Evolutionary conservation across 345 rosid genomes (phyloP).

Genomic region (Euphorbia peplus): DNA sequence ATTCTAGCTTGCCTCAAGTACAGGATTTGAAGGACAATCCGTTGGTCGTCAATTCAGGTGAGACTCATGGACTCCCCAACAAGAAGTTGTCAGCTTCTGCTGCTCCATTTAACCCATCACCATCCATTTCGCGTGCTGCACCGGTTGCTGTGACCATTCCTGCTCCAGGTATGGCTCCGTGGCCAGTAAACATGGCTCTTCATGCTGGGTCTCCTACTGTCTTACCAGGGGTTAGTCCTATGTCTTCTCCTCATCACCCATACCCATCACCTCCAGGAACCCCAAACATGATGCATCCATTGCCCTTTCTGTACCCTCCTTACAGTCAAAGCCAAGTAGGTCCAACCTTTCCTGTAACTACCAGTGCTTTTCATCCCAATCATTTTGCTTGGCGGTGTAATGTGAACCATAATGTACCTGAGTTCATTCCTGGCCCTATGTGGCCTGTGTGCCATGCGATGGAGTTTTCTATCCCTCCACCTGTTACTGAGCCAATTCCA

Average conservation of each 20-base stretch:
- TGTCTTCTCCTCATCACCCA: conserved; percentile 55
- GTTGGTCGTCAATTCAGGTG: conserved; percentile 38
- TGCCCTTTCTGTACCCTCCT: conserved; percentile 81
- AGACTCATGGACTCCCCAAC: conserved; percentile 46
- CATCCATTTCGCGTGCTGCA: conserved; percentile 55
- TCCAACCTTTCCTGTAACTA: conserved; percentile 72
- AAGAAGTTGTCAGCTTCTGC: conserved; percentile 96
- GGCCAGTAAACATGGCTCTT: conserved; percentile 84
- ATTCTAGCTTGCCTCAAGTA: conserved; percentile 22
- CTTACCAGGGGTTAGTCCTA: conserved; percentile 42
- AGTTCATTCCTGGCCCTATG: conserved; percentile 62
- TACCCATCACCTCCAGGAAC: conserved; percentile 87
- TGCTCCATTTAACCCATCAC: conserved; percentile 85
- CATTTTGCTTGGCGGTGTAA: conserved; percentile 88
- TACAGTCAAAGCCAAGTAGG: conserved; percentile 60
- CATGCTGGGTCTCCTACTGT: conserved; percentile 65
- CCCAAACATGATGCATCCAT: conserved; percentile 80
- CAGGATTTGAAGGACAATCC: conserved; percentile 68
- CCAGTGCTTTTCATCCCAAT: conserved; percentile 66
- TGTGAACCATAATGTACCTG: conserved; percentile 51
- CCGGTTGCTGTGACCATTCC: conserved; percentile 60
- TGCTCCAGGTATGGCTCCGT: conserved; percentile 54
- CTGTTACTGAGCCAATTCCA: conserved; percentile 57
- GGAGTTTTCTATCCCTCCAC: conserved; percentile 65
- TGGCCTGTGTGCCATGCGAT: conserved; percentile 70